Percentiles rank a stretch among this genome's conserved stretches.
These are phyloP conservation scores for Globisporangium cederbergense DNA, from an alignment of 352 stramenopile genomes.

Conservation along the genomic window DNA sequence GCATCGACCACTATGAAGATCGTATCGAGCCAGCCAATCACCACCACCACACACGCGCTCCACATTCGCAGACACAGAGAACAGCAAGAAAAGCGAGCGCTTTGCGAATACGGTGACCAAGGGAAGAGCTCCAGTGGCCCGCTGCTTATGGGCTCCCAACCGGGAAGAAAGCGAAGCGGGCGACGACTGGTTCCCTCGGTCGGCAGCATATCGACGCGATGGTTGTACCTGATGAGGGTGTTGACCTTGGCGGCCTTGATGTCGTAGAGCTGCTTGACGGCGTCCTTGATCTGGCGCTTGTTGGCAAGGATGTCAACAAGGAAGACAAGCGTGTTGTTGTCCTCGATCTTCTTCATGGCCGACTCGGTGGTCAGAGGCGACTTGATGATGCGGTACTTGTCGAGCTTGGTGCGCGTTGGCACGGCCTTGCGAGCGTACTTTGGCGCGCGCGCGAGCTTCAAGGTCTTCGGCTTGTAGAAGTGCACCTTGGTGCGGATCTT, in stretches of 20 bases:
- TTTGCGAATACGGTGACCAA: constrained; percentile 4
- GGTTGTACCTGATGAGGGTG: constrained; percentile 97
- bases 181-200: constrained; percentile 19
- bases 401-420: constrained; percentile 93
- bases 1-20: not conserved
- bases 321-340: constrained; percentile 99
- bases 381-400: constrained; percentile 99
- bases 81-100: constrained; percentile 12
- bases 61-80: constrained; percentile 3
- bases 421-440: constrained; percentile 95
- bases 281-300: constrained; percentile 99
- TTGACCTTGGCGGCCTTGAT: constrained; percentile 99
- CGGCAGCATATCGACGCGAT: constrained; percentile 75
- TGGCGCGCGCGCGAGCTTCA: constrained; percentile 92
- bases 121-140: constrained; percentile 11
- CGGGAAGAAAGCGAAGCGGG: constrained; percentile 10
- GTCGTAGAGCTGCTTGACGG: constrained; percentile 99
- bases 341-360: constrained; percentile 99
- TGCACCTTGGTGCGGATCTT: constrained; percentile 99
- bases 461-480: constrained; percentile 99
- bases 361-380: constrained; percentile 99
- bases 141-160: constrained; percentile 11
- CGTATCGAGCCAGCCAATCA: constrained; percentile 5
- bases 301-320: constrained; percentile 99
- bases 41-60: not conserved